Percentiles rank a stretch among this genome's conserved stretches.
phyloP scores from a whole-genome alignment of 2,329 filamentous ascomycete genomes.

The Hansfordia pulvinata region DNA sequence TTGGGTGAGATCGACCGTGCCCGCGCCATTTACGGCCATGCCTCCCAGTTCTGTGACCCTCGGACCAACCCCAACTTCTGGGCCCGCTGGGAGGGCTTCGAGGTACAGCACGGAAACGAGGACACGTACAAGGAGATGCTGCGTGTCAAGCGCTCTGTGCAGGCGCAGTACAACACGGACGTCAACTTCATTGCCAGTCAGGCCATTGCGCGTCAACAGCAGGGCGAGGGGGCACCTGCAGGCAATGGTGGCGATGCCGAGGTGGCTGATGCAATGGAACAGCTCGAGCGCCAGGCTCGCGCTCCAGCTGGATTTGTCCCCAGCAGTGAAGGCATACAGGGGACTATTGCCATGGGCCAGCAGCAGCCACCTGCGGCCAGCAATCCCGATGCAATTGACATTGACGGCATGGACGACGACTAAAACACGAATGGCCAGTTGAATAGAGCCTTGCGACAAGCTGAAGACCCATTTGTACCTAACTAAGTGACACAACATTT shows the following conservation, averaged over 20 bases:
- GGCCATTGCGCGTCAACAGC: slow-evolving; percentile 71
- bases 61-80: slow-evolving; percentile 83
- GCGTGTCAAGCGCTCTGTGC: slow-evolving; percentile 90
- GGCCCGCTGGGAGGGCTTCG: slow-evolving; percentile 94
- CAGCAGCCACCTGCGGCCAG: slow-evolving; percentile 30
- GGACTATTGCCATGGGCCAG: slow-evolving; percentile 33
- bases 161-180: slow-evolving; percentile 97
- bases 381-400: slow-evolving; percentile 78
- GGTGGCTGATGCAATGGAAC: slow-evolving; percentile 72
- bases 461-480: slow-evolving; percentile 4
- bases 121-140: slow-evolving; percentile 99
- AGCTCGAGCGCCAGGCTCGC: slow-evolving; percentile 74
- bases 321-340: slow-evolving; percentile 61
- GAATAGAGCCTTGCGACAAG: too few relatives aligned
- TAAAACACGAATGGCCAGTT: slow-evolving; percentile 9
- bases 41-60: slow-evolving; percentile 93
- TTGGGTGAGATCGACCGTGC: slow-evolving; percentile 91
- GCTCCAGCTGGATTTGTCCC: slow-evolving; percentile 87
- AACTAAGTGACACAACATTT: slow-evolving; percentile 3
- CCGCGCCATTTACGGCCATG: slow-evolving; percentile 89
- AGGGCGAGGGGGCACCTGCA: slow-evolving; percentile 26
- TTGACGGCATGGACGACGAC: slow-evolving; percentile 58
- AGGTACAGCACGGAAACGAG: slow-evolving; percentile 96
- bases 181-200: slow-evolving; percentile 98
- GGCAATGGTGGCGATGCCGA: slow-evolving; percentile 31